A percentile compares a stretch with the other conserved stretches of the same genome.
Conservation (phyloP, 208 protist genomes). For the Trypanosoma avium region DNA sequence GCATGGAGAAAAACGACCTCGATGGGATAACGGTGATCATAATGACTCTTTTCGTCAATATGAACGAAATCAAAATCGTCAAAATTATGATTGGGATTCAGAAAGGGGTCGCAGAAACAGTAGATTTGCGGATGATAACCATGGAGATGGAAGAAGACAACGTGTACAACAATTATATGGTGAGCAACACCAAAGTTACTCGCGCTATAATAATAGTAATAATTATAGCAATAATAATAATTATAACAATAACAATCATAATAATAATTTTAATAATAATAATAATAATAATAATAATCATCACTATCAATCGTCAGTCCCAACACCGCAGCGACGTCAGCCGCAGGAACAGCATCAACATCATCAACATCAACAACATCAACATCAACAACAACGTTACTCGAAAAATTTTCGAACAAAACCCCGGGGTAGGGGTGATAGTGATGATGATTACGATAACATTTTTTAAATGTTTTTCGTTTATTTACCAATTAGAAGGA, state of each 20-base stretch:
- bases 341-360: background rate
- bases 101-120: background rate
- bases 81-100: background rate
- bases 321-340: too few relatives aligned
- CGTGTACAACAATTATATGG: background rate
- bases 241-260: background rate
- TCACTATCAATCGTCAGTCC: too few relatives aligned
- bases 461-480: conserved; percentile 29
- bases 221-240: background rate
- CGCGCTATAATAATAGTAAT: conserved; percentile 13
- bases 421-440: conserved; percentile 3
- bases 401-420: too few relatives aligned
- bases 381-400: conserved; percentile 1
- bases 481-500: background rate
- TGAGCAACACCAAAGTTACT: too few relatives aligned
- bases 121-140: background rate
- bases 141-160: background rate
- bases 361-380: conserved; percentile 7
- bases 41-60: background rate
- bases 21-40: background rate
- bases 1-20: conserved; percentile 1
- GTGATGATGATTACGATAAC: conserved; percentile 29
- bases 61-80: background rate
- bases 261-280: too few relatives aligned
- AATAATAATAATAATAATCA: too few relatives aligned